Conservation (phyloP, 768 basidiomycete species). For the Boletus huronensis region DNA sequence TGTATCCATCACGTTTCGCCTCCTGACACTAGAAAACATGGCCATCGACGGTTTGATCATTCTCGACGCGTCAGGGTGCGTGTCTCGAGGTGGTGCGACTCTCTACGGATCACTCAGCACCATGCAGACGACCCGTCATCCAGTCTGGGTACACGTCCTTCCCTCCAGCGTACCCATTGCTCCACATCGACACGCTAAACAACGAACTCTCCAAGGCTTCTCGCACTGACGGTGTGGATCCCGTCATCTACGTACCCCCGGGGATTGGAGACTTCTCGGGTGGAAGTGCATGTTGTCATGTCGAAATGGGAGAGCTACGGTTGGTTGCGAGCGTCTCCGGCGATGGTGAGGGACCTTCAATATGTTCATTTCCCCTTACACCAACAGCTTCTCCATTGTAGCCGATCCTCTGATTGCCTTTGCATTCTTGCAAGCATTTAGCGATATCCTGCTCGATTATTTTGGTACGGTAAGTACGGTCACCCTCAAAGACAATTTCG, state of each 20-base stretch:
- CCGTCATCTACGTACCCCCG: conserved; percentile 63
- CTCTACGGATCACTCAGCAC: conserved; percentile 2
- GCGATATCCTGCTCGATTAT: conserved; percentile 82
- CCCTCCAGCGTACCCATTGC: conserved; percentile 70
- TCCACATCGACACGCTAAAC: conserved; percentile 85
- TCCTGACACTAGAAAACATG: conserved; percentile 38
- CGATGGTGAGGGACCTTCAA: conserved; percentile 52
- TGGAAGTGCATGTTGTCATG: conserved; percentile 78
- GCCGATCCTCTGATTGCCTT: conserved; percentile 91
- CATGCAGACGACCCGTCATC: conserved; percentile 69
- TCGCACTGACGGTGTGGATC: conserved; percentile 58
- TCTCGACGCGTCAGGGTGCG: conserved; percentile 70
- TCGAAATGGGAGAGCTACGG: conserved; percentile 70
- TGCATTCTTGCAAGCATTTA: conserved; percentile 81
- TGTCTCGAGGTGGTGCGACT: conserved; percentile 10
- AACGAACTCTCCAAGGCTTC: conserved; percentile 59
- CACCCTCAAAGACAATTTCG: conserved; percentile 87
- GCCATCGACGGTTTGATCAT: conserved; percentile 81
- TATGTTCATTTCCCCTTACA: neutral
- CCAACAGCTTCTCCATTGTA: conserved; percentile 27
- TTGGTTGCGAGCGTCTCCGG: conserved; percentile 80
- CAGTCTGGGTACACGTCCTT: conserved; percentile 86
- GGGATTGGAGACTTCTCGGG: conserved; percentile 40
- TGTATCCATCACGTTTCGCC: neutral
- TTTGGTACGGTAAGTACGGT: conserved; percentile 80